A percentile compares a stretch with the other conserved stretches of the same genome.
phyloP scores from a whole-genome alignment of 768 basidiomycete species.

The Phylloporus sp. region DNA sequence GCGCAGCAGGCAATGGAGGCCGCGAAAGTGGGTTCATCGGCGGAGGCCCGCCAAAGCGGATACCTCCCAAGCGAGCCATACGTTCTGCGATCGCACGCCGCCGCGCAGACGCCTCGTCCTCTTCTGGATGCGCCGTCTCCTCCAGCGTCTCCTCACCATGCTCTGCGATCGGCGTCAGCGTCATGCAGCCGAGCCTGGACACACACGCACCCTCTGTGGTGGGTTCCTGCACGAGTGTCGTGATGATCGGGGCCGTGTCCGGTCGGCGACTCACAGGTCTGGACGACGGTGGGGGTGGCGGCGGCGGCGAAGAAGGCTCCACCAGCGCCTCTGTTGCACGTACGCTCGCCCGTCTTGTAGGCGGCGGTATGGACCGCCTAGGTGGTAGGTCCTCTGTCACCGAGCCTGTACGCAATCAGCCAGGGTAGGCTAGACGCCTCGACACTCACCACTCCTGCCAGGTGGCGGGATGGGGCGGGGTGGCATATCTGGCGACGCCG shows the following conservation, averaged over 20 bases:
- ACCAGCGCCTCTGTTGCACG: conserved; percentile 5
- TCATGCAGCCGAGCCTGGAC: neutral
- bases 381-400: conserved; percentile 11
- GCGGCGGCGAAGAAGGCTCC: conserved; percentile 20
- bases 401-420: conserved; percentile 8
- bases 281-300: conserved; percentile 14
- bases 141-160: conserved; percentile 13
- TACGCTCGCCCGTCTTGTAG: conserved; percentile 24
- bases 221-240: conserved; percentile 14
- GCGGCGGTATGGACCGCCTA: conserved; percentile 21
- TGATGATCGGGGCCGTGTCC: conserved; percentile 24
- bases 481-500: conserved; percentile 28
- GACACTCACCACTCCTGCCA: conserved; percentile 25
- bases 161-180: neutral
- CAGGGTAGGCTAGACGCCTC: neutral
- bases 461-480: conserved; percentile 31
- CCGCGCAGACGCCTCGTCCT: conserved; percentile 49
- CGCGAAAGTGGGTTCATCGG: conserved; percentile 33
- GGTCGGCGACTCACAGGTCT: conserved; percentile 13
- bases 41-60: conserved; percentile 74
- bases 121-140: conserved; percentile 18
- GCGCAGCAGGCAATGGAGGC: conserved; percentile 37
- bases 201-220: conserved; percentile 7
- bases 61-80: conserved; percentile 91
- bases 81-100: conserved; percentile 81